Percentiles rank a stretch among this genome's conserved stretches.
These are phyloP conservation scores for Geranium rotundifolium DNA, from an alignment of 345 rosid species.

Conservation along the genomic window DNA sequence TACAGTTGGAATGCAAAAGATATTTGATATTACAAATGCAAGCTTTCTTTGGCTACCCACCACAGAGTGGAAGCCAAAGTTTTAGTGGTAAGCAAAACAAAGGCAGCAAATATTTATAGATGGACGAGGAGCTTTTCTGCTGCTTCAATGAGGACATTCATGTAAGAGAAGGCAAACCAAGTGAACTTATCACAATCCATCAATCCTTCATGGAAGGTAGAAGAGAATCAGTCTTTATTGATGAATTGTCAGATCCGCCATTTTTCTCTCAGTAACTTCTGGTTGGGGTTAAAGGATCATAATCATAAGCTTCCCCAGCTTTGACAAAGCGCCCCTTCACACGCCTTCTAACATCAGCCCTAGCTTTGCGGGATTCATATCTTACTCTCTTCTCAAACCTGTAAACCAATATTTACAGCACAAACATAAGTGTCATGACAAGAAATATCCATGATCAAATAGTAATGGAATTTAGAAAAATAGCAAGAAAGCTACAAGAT, in stretches of 20 bases:
- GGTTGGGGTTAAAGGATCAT: constrained; percentile 56
- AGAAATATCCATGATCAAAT: too few species aligned
- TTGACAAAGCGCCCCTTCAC: constrained; percentile 82
- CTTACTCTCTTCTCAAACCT: constrained; percentile 82
- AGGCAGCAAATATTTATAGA: too few species aligned
- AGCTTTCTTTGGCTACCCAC: neutral
- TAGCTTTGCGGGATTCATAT: constrained; percentile 83
- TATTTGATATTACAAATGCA: neutral
- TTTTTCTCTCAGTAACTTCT: constrained; percentile 51
- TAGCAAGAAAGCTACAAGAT: too few species aligned
- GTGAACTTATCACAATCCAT: constrained; percentile 11
- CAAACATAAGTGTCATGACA: neutral
- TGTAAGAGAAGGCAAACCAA: neutral
- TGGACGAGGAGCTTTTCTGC: too few species aligned
- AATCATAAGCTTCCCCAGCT: constrained; percentile 83
- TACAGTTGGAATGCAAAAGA: neutral
- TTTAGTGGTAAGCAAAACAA: too few species aligned
- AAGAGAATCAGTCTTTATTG: constrained; percentile 9
- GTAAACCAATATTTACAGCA: neutral
- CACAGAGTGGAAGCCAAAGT: too few species aligned
- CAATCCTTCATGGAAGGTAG: constrained; percentile 5
- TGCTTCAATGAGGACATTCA: too few species aligned
- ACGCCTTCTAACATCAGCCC: constrained; percentile 89
- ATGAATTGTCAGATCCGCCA: constrained; percentile 15
- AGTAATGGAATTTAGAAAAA: too few species aligned